phyloP scores from a whole-genome alignment of 23 red algal species.

The Gracilaria vermiculophylla region DNA sequence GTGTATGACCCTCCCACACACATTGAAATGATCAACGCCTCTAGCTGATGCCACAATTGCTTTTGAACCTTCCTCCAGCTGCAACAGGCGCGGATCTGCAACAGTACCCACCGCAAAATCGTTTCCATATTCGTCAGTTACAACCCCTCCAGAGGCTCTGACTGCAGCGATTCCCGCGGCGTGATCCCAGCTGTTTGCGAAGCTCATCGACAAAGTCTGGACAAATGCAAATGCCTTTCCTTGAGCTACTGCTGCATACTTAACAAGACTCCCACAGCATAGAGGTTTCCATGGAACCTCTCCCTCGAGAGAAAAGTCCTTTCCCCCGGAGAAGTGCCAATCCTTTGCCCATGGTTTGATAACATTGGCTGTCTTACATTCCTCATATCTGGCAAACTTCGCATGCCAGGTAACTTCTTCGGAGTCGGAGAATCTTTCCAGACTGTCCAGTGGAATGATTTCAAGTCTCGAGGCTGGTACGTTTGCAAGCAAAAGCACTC shows the following conservation, averaged over 20 bases:
- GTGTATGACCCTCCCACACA: neutral
- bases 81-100: neutral
- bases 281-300: neutral
- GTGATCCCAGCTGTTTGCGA: constrained; percentile 33
- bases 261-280: constrained; percentile 50
- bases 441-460: neutral
- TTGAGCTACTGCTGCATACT: constrained; percentile 37
- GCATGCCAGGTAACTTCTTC: neutral
- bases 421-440: neutral
- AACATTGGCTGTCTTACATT: neutral
- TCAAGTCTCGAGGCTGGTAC: neutral
- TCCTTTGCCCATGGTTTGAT: neutral
- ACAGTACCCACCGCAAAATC: constrained; percentile 1
- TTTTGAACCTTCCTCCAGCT: neutral
- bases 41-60: constrained; percentile 22
- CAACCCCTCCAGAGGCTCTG: neutral
- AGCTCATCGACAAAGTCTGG: neutral
- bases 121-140: constrained; percentile 26
- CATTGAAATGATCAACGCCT: neutral
- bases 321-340: constrained; percentile 28
- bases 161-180: constrained; percentile 42
- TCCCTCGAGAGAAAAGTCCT: neutral
- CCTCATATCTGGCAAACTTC: neutral
- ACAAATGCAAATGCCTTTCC: constrained; percentile 13
- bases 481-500: neutral